phyloP scores from a whole-genome alignment of 768 basidiomycete genomes.

The Phlebiopsis flavidoalba region DNA sequence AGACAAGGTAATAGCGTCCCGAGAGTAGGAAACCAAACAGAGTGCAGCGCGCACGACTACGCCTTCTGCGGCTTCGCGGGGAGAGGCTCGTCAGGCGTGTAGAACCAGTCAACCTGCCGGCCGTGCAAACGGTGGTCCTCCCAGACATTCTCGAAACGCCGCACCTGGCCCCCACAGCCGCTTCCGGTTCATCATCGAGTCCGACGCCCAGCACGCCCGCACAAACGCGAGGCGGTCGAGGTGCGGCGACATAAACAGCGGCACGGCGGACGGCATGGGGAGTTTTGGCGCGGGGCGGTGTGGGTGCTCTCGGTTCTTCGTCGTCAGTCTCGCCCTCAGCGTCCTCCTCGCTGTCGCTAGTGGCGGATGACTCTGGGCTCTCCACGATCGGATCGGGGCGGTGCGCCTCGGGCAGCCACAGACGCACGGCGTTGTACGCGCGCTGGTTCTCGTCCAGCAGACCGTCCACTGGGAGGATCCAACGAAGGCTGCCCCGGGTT shows the following conservation, averaged over 20 bases:
- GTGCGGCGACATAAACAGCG: conserved; percentile 4
- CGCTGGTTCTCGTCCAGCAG: not conserved
- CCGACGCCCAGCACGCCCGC: conserved; percentile 5
- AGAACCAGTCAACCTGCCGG: conserved; percentile 8
- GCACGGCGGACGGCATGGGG: not conserved
- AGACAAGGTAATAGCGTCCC: not conserved
- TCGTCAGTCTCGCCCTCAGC: not conserved
- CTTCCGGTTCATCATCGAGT: conserved; percentile 8
- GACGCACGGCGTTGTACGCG: not conserved
- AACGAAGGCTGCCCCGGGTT: conserved; percentile 1
- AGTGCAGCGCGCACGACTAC: not conserved
- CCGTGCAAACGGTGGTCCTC: conserved; percentile 2
- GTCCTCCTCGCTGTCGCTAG: not conserved
- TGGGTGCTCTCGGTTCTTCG: not conserved
- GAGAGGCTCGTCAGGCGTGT: not conserved
- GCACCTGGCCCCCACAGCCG: conserved; percentile 8
- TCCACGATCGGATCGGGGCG: not conserved
- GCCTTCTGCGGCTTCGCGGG: no score
- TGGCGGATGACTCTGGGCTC: not conserved
- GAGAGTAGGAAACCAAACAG: not conserved
- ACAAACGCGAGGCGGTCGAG: conserved; percentile 2
- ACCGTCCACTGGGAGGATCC: conserved; percentile 1
- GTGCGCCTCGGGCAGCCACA: not conserved
- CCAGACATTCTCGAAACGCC: conserved; percentile 6
- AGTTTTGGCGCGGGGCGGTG: not conserved